phyloP scores from a whole-genome alignment of 495 filamentous ascomycete species.

The Pseudoneurospora amorphoporcata region DNA sequence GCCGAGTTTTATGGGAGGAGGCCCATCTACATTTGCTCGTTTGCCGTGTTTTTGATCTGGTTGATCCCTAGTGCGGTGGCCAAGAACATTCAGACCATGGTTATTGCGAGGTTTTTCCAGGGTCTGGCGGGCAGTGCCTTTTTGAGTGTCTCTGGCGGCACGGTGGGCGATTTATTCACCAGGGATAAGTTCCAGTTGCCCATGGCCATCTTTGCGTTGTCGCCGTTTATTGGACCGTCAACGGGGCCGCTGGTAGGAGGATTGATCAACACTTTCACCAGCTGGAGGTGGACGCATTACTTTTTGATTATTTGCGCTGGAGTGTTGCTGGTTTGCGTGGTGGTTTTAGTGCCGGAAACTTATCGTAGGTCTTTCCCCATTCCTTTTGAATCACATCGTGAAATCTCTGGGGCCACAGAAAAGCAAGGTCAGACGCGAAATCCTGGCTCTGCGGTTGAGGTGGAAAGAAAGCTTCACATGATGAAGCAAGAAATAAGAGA shows the following conservation, averaged over 20 bases:
- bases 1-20: constrained; percentile 81
- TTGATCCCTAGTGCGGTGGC: constrained; percentile 84
- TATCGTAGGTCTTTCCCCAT: constrained; percentile 47
- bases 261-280: constrained; percentile 61
- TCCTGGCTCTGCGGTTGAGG: background rate
- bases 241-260: constrained; percentile 49
- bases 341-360: constrained; percentile 78
- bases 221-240: constrained; percentile 65
- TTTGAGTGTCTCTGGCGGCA: constrained; percentile 80
- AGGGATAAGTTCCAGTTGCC: constrained; percentile 59
- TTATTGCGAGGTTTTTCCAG: constrained; percentile 74
- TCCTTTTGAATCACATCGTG: background rate
- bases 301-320: constrained; percentile 71
- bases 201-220: constrained; percentile 58
- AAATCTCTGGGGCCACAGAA: background rate
- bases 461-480: too few relatives aligned
- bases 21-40: constrained; percentile 72
- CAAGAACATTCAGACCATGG: constrained; percentile 70
- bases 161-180: constrained; percentile 80
- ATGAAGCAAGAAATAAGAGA: background rate
- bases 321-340: constrained; percentile 48
- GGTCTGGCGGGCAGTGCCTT: constrained; percentile 83
- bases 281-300: constrained; percentile 90
- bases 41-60: constrained; percentile 72
- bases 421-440: background rate